Percentiles rank a stretch among this genome's conserved stretches.
Evolutionary conservation across 2,329 filamentous ascomycete species (phyloP).

Genomic region (Graphilbum sp.): DNA sequence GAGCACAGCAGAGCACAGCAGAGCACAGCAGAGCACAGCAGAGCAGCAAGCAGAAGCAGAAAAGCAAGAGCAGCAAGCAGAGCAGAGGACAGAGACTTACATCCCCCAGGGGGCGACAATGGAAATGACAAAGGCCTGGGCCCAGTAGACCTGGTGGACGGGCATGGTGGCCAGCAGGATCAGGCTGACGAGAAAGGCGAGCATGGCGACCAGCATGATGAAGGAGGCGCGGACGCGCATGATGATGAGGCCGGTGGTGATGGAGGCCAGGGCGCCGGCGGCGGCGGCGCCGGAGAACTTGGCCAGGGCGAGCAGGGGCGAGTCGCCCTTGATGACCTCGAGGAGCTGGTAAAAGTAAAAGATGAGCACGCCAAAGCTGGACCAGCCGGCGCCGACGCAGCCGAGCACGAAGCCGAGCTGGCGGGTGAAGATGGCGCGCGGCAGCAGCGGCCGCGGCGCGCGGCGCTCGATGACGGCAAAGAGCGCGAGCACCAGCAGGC

Average conservation of each 20-base stretch:
- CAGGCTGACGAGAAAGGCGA: constrained; percentile 14
- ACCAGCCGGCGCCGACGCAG: constrained; percentile 7
- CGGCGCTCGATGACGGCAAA: constrained; percentile 6
- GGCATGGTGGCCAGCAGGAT: constrained; percentile 27
- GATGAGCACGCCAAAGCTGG: constrained; percentile 9
- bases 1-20: no score
- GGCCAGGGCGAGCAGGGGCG: constrained; percentile 21
- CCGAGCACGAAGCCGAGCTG: constrained; percentile 7
- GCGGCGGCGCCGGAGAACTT: constrained; percentile 25
- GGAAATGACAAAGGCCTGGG: constrained; percentile 22
- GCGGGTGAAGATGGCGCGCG: constrained; percentile 8
- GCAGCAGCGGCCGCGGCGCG: constrained; percentile 8
- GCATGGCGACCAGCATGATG: constrained; percentile 27
- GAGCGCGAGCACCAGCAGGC: constrained; percentile 7
- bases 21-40: no score
- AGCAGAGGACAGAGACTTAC: not conserved
- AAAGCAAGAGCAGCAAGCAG: not conserved
- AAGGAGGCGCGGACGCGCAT: constrained; percentile 27
- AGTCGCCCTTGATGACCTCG: constrained; percentile 23
- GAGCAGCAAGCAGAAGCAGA: no score
- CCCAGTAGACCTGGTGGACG: constrained; percentile 26
- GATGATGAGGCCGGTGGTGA: constrained; percentile 26
- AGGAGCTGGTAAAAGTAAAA: constrained; percentile 9
- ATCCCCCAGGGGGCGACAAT: constrained; percentile 21
- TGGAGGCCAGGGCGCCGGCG: constrained; percentile 20